A percentile compares a stretch with the other conserved stretches of the same genome.
Evolutionary conservation across 306 rosid species (phyloP).

Genomic region (Vigna trinervia): DNA sequence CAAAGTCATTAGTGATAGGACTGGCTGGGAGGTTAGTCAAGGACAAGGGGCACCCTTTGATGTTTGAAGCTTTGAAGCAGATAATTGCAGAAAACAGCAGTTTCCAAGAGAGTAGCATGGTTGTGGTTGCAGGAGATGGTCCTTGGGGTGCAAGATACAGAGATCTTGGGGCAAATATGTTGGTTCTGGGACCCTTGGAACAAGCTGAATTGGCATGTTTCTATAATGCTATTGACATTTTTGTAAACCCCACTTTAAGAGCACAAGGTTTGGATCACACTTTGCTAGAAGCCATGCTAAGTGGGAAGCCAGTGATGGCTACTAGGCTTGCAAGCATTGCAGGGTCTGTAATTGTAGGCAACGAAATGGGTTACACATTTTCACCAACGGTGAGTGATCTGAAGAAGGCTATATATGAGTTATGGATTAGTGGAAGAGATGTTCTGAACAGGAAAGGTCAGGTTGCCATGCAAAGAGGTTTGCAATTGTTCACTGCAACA

Average conservation of each 20-base stretch:
- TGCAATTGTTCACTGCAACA: conserved; percentile 70
- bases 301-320: conserved; percentile 72
- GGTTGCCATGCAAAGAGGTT: conserved; percentile 66
- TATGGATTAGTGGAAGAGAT: conserved; percentile 54
- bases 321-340: conserved; percentile 74
- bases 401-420: conserved; percentile 54
- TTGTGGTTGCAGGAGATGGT: conserved; percentile 79
- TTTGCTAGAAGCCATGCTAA: conserved; percentile 65
- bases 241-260: conserved; percentile 59
- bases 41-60: conserved; percentile 80
- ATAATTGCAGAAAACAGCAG: conserved; percentile 52
- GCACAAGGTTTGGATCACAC: conserved; percentile 73
- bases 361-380: conserved; percentile 70
- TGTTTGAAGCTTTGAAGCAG: conserved; percentile 70
- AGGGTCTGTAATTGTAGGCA: conserved; percentile 66
- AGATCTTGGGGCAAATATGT: conserved; percentile 58
- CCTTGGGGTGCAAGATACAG: conserved; percentile 81
- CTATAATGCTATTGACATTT: conserved; percentile 66
- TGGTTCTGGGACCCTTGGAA: conserved; percentile 68
- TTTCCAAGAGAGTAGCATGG: conserved; percentile 49
- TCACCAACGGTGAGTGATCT: conserved; percentile 66
- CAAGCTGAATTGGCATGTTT: conserved; percentile 67
- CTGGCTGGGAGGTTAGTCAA: conserved; percentile 75
- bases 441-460: conserved; percentile 62
- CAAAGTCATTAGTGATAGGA: conserved; percentile 64